A percentile compares a stretch with the other conserved stretches of the same genome.
phyloP scores from a whole-genome alignment of 1,284 basidiomycete genomes.

The Schizophyllum amplum region DNA sequence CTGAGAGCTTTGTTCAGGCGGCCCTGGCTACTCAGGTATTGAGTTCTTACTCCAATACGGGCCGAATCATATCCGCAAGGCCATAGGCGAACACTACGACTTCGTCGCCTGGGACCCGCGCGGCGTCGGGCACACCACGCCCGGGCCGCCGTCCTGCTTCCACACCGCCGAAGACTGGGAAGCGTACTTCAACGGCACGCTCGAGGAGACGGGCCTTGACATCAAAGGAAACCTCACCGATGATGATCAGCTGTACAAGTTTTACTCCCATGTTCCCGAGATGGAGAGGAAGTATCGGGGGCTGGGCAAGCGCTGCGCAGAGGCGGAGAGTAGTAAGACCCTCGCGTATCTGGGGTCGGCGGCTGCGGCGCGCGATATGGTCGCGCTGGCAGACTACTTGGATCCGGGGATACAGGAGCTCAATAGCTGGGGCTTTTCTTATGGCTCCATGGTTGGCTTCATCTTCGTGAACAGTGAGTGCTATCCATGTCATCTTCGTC shows the following conservation, averaged over 20 bases:
- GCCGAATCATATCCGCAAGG: neutral
- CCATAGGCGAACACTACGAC: neutral
- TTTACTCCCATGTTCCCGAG: neutral
- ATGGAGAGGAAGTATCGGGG: neutral
- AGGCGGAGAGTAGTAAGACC: neutral
- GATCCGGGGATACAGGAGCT: neutral
- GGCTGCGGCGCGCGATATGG: neutral
- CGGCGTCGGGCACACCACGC: neutral
- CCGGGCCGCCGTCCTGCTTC: neutral
- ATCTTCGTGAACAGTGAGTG: neutral
- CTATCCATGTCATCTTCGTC: no score
- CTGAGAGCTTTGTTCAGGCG: neutral
- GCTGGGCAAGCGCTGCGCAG: neutral
- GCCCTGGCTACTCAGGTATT: neutral
- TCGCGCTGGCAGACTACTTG: neutral
- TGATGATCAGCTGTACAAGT: neutral
- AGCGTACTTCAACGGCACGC: neutral
- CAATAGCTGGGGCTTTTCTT: neutral
- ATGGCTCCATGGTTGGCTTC: neutral
- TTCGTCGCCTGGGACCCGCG: conserved; percentile 5
- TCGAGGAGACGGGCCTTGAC: neutral
- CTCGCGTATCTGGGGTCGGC: neutral
- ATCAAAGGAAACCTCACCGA: neutral
- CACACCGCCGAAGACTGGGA: neutral
- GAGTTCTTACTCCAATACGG: neutral